A percentile compares a stretch with the other conserved stretches of the same genome.
These are phyloP conservation scores for Macroventuria anomochaeta DNA, from an alignment of 2,329 filamentous ascomycete genomes.

Conservation along the genomic window DNA sequence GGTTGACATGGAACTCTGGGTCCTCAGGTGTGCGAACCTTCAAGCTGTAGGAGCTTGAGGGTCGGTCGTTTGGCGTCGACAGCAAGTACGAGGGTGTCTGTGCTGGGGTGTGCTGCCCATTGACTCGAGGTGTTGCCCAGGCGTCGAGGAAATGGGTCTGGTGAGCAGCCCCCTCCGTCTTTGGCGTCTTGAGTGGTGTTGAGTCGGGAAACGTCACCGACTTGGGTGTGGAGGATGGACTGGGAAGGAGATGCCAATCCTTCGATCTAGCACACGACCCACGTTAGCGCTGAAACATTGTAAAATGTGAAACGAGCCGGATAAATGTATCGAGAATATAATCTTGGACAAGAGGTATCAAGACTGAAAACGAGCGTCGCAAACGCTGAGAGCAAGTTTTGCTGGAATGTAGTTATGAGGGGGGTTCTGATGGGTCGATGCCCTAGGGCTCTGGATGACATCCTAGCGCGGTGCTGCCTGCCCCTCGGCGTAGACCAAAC, in stretches of 20 bases:
- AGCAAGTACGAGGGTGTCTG: slow-evolving; percentile 51
- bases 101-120: slow-evolving; percentile 50
- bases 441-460: slow-evolving; percentile 27
- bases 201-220: slow-evolving; percentile 50
- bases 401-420: slow-evolving; percentile 30
- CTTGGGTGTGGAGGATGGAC: slow-evolving; percentile 58
- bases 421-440: slow-evolving; percentile 30
- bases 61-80: slow-evolving; percentile 45
- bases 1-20: slow-evolving; percentile 65
- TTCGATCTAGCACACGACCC: slow-evolving; percentile 48
- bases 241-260: slow-evolving; percentile 59
- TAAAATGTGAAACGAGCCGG: slow-evolving; percentile 24
- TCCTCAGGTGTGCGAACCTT: slow-evolving; percentile 48
- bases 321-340: background rate
- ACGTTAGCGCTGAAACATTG: slow-evolving; percentile 45
- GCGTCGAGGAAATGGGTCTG: slow-evolving; percentile 58
- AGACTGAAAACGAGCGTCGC: background rate
- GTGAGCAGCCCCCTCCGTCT: slow-evolving; percentile 49
- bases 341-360: slow-evolving; percentile 7
- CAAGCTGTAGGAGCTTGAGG: slow-evolving; percentile 45
- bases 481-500: slow-evolving; percentile 39
- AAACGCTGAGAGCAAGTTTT: slow-evolving; percentile 11
- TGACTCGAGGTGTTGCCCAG: slow-evolving; percentile 54
- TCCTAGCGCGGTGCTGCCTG: slow-evolving; percentile 48
- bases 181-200: slow-evolving; percentile 53